Conservation (phyloP, 2,329 filamentous ascomycete genomes). For the Simplicillium sp. region DNA sequence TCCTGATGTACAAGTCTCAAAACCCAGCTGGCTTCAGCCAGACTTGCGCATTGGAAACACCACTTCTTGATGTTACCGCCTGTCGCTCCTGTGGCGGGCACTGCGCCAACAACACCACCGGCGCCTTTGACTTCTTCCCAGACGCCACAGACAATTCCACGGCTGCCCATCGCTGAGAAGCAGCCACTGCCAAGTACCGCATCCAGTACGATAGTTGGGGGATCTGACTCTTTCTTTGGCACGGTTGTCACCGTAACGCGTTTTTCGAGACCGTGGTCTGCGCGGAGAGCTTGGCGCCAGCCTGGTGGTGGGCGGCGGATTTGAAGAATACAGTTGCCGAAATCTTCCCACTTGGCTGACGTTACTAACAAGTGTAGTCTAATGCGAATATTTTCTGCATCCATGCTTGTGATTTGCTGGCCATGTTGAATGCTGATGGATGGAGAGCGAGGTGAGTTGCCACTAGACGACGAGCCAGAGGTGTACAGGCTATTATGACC, state of each 20-base stretch:
- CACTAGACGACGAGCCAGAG: slow-evolving; percentile 42
- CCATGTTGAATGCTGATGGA: slow-evolving; percentile 46
- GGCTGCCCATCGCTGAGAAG: slow-evolving; percentile 74
- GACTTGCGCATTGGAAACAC: slow-evolving; percentile 51
- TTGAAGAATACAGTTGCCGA: slow-evolving; percentile 74
- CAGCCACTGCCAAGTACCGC: slow-evolving; percentile 76
- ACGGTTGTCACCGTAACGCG: slow-evolving; percentile 71
- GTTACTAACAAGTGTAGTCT: slow-evolving; percentile 73
- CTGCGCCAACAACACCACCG: slow-evolving; percentile 43
- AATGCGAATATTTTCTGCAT: slow-evolving; percentile 64
- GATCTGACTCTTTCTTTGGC: slow-evolving; percentile 47
- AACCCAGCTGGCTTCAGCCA: slow-evolving; percentile 45
- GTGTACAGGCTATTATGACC: slow-evolving; percentile 53
- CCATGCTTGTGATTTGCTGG: slow-evolving; percentile 53
- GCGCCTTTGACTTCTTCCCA: slow-evolving; percentile 68
- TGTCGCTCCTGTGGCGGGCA: slow-evolving; percentile 39
- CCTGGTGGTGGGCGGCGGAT: slow-evolving; percentile 67
- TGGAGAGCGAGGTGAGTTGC: slow-evolving; percentile 43
- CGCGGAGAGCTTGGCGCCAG: slow-evolving; percentile 47
- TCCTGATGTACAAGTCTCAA: slow-evolving; percentile 47
- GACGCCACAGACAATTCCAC: slow-evolving; percentile 81
- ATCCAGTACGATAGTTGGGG: slow-evolving; percentile 62
- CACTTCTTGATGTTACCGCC: slow-evolving; percentile 51
- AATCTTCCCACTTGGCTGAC: slow-evolving; percentile 79
- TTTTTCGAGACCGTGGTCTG: slow-evolving; percentile 66